Percentiles rank a stretch among this genome's conserved stretches.
phyloP scores from a whole-genome alignment of 2,329 filamentous ascomycete genomes.

The Fusarium sp. region DNA sequence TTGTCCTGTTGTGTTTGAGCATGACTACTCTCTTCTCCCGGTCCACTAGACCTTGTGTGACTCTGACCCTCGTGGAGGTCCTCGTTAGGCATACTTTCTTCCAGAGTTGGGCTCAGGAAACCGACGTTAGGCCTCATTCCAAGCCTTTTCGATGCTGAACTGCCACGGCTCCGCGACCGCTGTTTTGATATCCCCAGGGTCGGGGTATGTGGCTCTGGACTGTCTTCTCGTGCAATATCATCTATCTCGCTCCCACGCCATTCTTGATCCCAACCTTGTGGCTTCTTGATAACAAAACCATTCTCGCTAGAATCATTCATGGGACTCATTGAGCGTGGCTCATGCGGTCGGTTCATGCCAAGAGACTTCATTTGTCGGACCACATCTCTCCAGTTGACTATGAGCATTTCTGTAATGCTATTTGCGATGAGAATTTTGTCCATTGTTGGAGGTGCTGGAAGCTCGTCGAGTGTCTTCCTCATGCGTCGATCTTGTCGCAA shows the following conservation, averaged over 20 bases:
- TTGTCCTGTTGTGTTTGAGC: neutral
- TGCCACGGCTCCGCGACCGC: constrained; percentile 41
- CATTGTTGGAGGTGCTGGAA: constrained; percentile 53
- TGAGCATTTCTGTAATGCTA: constrained; percentile 73
- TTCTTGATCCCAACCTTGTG: constrained; percentile 52
- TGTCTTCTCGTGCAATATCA: constrained; percentile 41
- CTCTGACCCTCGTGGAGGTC: neutral
- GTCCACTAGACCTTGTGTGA: neutral
- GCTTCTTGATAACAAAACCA: constrained; percentile 56
- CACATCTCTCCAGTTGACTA: constrained; percentile 74
- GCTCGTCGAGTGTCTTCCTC: constrained; percentile 26
- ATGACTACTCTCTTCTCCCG: neutral
- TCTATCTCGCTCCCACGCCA: constrained; percentile 39
- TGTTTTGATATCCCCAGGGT: constrained; percentile 45
- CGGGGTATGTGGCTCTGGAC: constrained; percentile 56
- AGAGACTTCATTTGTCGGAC: constrained; percentile 70
- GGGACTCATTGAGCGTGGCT: constrained; percentile 32
- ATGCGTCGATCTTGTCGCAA: constrained; percentile 49
- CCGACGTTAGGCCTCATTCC: constrained; percentile 42
- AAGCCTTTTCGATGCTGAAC: constrained; percentile 42
- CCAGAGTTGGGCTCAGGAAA: constrained; percentile 51
- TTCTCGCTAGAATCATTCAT: constrained; percentile 50
- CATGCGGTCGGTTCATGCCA: constrained; percentile 47
- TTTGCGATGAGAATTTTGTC: constrained; percentile 72
- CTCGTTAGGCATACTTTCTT: constrained; percentile 48